A percentile compares a stretch with the other conserved stretches of the same genome.
Evolutionary conservation across 129 eudicot genomes (phyloP).

Genomic region (Mikania micrantha): DNA sequence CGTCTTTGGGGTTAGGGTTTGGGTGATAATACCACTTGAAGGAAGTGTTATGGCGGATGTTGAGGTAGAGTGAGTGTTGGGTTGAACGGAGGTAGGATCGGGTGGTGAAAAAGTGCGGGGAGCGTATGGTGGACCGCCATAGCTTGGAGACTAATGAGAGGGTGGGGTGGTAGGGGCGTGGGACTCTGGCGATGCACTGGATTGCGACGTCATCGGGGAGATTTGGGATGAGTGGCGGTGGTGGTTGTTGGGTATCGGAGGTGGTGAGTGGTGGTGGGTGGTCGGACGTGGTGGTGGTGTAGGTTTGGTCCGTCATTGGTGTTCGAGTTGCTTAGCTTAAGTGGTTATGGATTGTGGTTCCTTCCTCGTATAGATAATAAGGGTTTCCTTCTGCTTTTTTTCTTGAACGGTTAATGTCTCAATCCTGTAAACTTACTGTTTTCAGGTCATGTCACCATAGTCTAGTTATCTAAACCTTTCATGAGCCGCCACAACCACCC

Average conservation of each 20-base stretch:
- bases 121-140: slow-evolving; percentile 49
- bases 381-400: too few relatives aligned
- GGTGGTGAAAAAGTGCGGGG: slow-evolving; percentile 57
- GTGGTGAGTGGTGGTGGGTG: not conserved
- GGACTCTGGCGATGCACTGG: slow-evolving; percentile 76
- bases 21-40: slow-evolving; percentile 53
- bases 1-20: slow-evolving; percentile 21
- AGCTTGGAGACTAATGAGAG: slow-evolving; percentile 60
- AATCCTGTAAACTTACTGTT: too few relatives aligned
- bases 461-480: too few relatives aligned
- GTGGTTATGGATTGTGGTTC: too few relatives aligned
- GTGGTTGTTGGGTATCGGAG: slow-evolving; percentile 17
- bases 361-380: too few relatives aligned
- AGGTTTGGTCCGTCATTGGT: slow-evolving; percentile 33
- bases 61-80: slow-evolving; percentile 56
- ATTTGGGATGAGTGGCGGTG: slow-evolving; percentile 40
- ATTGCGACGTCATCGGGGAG: slow-evolving; percentile 80
- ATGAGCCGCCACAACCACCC: too few relatives aligned
- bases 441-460: too few relatives aligned
- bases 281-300: slow-evolving; percentile 20
- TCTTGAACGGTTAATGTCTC: too few relatives aligned
- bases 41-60: slow-evolving; percentile 49
- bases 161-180: slow-evolving; percentile 48
- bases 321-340: slow-evolving; percentile 5
- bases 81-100: slow-evolving; percentile 55